Conservation (phyloP, 176 grass and related monocot genomes). For the Carex littledalei region DNA sequence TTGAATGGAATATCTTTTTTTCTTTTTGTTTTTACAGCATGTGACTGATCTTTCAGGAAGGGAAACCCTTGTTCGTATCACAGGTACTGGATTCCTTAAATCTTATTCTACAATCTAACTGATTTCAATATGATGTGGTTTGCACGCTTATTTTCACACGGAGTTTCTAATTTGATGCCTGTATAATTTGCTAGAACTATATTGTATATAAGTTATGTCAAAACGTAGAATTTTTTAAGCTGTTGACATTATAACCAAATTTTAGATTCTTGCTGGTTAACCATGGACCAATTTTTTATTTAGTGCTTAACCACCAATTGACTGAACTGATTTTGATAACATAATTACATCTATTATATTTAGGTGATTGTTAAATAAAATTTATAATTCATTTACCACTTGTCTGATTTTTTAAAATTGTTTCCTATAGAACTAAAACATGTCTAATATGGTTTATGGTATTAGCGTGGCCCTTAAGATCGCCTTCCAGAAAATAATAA, state of each 20-base stretch:
- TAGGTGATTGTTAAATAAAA: not conserved
- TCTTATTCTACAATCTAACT: not conserved
- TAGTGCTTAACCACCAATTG: not conserved
- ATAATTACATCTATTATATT: not conserved
- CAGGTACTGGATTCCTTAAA: conserved; percentile 28
- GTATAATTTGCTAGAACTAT: not conserved
- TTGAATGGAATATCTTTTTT: not conserved
- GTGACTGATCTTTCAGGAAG: conserved; percentile 78
- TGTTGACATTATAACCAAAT: not conserved
- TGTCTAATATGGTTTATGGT: not conserved
- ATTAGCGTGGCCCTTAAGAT: conserved; percentile 71
- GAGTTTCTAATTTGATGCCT: not conserved
- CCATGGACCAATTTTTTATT: not conserved
- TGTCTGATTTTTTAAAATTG: not conserved
- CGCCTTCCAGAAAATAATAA: conserved; percentile 42
- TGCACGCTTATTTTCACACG: not conserved
- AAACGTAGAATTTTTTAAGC: not conserved
- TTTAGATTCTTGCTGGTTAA: not conserved
- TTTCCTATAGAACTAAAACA: not conserved
- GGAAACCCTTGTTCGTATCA: conserved; percentile 79
- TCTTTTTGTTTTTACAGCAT: conserved; percentile 35
- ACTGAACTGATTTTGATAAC: not conserved
- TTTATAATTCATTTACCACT: not conserved
- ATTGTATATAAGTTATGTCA: not conserved
- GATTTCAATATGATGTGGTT: not conserved